Base-by-base conservation (phyloP, 2,329 filamentous ascomycete species). In the Cucurbitaria berberidis region DNA sequence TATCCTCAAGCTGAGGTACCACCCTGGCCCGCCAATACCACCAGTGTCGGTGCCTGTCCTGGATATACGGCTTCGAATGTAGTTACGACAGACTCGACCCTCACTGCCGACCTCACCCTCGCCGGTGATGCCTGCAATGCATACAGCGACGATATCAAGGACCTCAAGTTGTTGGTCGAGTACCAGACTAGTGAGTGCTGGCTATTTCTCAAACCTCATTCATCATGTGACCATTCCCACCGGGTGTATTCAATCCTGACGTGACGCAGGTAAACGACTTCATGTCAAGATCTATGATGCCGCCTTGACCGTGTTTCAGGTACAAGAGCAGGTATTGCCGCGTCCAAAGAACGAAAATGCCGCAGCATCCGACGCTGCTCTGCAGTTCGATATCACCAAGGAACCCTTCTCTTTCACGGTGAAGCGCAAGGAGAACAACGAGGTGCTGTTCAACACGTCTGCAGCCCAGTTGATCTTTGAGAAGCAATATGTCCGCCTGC, bases 231-330 rank as follows among this genome's bases (percentile, higher is more conserved):
- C n/a, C n/a, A n/a, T n/a, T n/a, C n/a, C n/a, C n/a, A n/a, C n/a
- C 16, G 2, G 10, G 13, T 5, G 24, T 18, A 29, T 26, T 22
- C 24, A 4, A 42, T 29, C 53, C 52, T 67, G 39, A 74, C 13
- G 44, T 42, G 13, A 5, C 24, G 27, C 32, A 88, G 86, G 85
- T 39, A 79, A 82, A 19, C 86, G 89, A n/a, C 81, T 92, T 3
- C 89, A 91, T 67, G 86, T 92, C 67, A 83, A 89, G 64, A 90
- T 92, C 50, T 85, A 87, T 58, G 90, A 93, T 72, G 80, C 82
- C 5, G 83, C 78, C n/a, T 82, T 88, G 57, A 81, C 85, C 24
- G 87, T 89, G 41, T 93, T 90, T 65, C 89, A 93, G 69, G 84
- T 93, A 1, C 89, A 89, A 11, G 85, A 88, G 30, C 82, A 82